Evolutionary conservation across 1,139 yeast species (phyloP), one percentile per base, ranked within the genome.

Genomic region (Zhuliangozyma parablackwelliae): DNA sequence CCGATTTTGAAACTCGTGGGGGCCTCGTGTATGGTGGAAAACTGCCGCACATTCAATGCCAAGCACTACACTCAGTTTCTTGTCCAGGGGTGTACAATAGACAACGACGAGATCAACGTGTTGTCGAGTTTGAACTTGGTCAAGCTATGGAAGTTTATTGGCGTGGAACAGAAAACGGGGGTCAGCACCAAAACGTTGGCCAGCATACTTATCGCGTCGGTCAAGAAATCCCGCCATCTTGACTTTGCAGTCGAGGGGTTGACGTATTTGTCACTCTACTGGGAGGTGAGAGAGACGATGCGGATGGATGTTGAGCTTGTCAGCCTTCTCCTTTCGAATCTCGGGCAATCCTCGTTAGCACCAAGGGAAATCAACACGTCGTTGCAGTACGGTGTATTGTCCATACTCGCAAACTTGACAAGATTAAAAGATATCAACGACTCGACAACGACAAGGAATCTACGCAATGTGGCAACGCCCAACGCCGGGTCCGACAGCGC

Each of bases 121-220:
- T 47, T 68, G 13, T 56, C 75, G 0, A 53, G 63, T 1, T 50
- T 72, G 31, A 59, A 61, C 24, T 44, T 69, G 7, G 51, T 69
- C 7, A 74, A 74, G 46, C 36, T 69, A n/a, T 73, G 78, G 78
- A 66, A 61, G 41, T 55, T 60, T 38, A 51, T 72, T 2, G 61
- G 63, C 33, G 48, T 56, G 10, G 47, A 62, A 6, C 45, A 49
- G 33, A 45, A 51, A 7, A 40, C 43, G 2, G 31, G 48, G 7
- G 32, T 63, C 3, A 41, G 54, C 0, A 41, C 62, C 16, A 45
- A 48, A 5, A 44, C 49, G 10, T 35, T 68, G 13, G 50, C 50
- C 10, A 49, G 52, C 11, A 45, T 49, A 3, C 34, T 56, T 10
- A 38, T 54, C 2, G 36, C 47, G 2, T 53, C 54, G 34, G 33